These are phyloP conservation scores for Dillenia suffruticosa DNA, from an alignment of 164 flowering plant genomes.

Conservation along the genomic window DNA sequence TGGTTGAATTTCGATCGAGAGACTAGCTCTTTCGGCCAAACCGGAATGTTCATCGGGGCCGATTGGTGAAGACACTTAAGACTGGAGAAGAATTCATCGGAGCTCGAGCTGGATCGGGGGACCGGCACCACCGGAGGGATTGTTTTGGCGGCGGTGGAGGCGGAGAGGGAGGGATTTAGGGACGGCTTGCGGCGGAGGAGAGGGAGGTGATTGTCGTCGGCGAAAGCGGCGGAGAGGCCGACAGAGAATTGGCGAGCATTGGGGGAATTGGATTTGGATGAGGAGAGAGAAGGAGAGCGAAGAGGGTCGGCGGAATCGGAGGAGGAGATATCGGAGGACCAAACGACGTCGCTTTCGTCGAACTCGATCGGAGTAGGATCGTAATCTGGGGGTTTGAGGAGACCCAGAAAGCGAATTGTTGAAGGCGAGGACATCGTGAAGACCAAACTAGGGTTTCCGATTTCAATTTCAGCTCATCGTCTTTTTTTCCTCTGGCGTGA, in stretches of 20 bases:
- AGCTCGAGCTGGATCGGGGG: conserved; percentile 13
- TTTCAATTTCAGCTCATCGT: too few relatives aligned
- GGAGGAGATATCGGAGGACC: conserved; percentile 34
- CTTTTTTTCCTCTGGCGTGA: too few relatives aligned
- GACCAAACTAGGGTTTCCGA: too few relatives aligned
- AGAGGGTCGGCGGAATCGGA: conserved; percentile 1
- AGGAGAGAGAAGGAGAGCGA: conserved; percentile 1
- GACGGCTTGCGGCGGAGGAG: conserved; percentile 30
- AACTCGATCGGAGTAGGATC: conserved; percentile 28
- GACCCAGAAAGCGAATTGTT: conserved; percentile 25
- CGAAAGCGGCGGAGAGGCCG: conserved; percentile 47
- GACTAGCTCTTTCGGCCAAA: conserved; percentile 26
- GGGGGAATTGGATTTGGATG: conserved; percentile 11
- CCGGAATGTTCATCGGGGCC: conserved; percentile 55
- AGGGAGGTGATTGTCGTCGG: conserved; percentile 20
- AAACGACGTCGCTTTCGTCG: conserved; percentile 51
- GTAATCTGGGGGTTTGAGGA: conserved; percentile 23
- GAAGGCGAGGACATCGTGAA: conserved; percentile 9
- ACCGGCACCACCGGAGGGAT: conserved; percentile 22
- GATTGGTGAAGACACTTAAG: conserved; percentile 28
- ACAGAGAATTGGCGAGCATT: conserved; percentile 12
- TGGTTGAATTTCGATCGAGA: background rate
- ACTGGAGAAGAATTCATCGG: conserved; percentile 11
- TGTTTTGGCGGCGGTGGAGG: conserved; percentile 26
- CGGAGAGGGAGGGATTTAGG: conserved; percentile 30